Evolutionary conservation across 2,329 filamentous ascomycete species (phyloP).

Genomic region (Alternaria triticimaculans): DNA sequence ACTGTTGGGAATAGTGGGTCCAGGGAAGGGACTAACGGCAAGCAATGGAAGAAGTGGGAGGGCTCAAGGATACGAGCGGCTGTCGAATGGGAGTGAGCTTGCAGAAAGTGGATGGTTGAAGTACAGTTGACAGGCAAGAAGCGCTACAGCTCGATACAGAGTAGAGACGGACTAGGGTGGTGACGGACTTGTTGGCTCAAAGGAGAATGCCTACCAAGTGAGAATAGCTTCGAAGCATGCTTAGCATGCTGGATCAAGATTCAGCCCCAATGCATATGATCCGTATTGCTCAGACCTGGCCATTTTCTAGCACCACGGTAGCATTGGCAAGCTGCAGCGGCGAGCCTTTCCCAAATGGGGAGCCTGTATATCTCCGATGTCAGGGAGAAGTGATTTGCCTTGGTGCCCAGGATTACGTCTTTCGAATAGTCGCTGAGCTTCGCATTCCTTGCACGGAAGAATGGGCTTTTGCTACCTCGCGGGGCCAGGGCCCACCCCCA

Average conservation of each 20-base stretch:
- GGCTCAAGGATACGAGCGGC: conserved; percentile 30
- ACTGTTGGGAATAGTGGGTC: conserved; percentile 13
- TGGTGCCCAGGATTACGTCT: conserved; percentile 45
- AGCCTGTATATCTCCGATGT: conserved; percentile 50
- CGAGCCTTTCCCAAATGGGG: conserved; percentile 51
- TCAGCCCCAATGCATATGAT: conserved; percentile 54
- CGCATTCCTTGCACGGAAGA: conserved; percentile 50
- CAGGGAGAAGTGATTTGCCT: conserved; percentile 48
- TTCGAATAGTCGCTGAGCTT: conserved; percentile 44
- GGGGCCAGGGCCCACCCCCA: conserved; percentile 28
- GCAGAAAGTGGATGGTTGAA: conserved; percentile 40
- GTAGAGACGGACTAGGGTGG: conserved; percentile 38
- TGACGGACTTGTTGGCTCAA: conserved; percentile 50
- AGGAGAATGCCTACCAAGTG: conserved; percentile 47
- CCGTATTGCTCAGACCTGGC: conserved; percentile 55
- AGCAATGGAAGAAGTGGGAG: conserved; percentile 26
- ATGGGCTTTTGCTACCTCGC: conserved; percentile 31
- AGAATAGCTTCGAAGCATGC: conserved; percentile 43
- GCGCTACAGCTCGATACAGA: conserved; percentile 46
- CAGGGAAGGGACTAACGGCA: conserved; percentile 18
- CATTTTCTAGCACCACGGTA: conserved; percentile 53
- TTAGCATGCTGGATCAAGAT: conserved; percentile 49
- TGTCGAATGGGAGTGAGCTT: conserved; percentile 33
- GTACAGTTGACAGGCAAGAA: conserved; percentile 40
- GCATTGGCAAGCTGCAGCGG: conserved; percentile 57